Percentiles rank a stretch among this genome's conserved stretches.
phyloP scores from a whole-genome alignment of 164 flowering plant genomes.

The Aristolochia contorta region DNA sequence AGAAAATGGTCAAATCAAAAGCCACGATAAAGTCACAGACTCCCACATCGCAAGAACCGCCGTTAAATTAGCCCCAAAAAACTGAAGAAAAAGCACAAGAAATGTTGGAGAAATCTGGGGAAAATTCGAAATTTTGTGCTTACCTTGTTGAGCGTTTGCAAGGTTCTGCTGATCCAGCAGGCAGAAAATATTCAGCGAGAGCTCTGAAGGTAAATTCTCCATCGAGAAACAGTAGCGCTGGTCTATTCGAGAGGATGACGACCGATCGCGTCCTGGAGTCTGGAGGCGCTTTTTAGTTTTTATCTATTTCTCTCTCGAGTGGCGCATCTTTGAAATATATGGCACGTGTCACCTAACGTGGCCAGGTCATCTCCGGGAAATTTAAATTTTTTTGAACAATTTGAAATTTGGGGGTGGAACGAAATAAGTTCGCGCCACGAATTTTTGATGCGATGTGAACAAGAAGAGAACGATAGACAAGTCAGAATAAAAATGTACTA shows the following conservation, averaged over 20 bases:
- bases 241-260: neutral
- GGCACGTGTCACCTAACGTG: too few relatives aligned
- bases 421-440: too few relatives aligned
- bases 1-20: neutral
- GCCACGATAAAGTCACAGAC: neutral
- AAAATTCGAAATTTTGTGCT: neutral
- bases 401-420: too few relatives aligned
- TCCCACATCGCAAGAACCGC: neutral
- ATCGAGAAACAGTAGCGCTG: conserved; percentile 8
- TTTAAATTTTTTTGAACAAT: too few relatives aligned
- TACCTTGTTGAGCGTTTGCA: conserved; percentile 59
- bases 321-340: too few relatives aligned
- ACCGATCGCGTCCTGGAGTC: too few relatives aligned
- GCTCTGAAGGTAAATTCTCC: conserved; percentile 53
- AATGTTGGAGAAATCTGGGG: neutral
- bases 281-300: too few relatives aligned
- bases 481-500: too few relatives aligned
- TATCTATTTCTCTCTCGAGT: too few relatives aligned
- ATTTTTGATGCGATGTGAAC: too few relatives aligned
- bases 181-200: conserved; percentile 46
- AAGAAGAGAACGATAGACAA: too few relatives aligned
- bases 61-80: neutral
- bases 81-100: neutral
- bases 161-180: conserved; percentile 56
- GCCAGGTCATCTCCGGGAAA: too few relatives aligned